phyloP scores from a whole-genome alignment of 129 eudicot genomes.

The Gnaphalium uliginosum region DNA sequence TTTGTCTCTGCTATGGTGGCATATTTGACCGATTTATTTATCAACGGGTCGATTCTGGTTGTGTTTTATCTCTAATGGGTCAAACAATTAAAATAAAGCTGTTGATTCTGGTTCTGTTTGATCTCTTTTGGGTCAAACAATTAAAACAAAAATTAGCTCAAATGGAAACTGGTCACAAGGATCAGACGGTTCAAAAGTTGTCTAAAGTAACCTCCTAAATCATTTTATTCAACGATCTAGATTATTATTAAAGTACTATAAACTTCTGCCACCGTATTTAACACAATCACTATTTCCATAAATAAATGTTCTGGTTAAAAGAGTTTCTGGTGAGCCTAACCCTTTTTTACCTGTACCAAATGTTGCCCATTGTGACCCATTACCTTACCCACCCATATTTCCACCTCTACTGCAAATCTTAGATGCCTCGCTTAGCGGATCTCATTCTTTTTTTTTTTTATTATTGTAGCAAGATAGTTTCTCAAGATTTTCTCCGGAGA shows the following conservation, averaged over 20 bases:
- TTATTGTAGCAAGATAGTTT: slow-evolving; percentile 64
- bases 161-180: neutral
- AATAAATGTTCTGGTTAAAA: neutral
- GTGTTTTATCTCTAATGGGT: neutral
- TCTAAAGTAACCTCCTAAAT: neutral
- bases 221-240: neutral
- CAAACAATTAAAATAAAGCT: neutral
- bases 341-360: neutral
- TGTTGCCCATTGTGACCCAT: neutral
- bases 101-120: neutral
- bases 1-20: neutral
- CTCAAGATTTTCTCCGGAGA: slow-evolving; percentile 64
- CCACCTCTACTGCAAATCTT: slow-evolving; percentile 5
- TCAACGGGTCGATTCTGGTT: neutral
- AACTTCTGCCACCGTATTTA: no score
- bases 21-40: neutral
- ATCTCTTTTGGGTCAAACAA: neutral
- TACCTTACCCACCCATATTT: neutral
- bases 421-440: slow-evolving; percentile 15
- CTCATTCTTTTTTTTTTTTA: slow-evolving; percentile 21
- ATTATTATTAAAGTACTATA: neutral
- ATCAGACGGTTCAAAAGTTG: neutral
- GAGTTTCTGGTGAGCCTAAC: neutral
- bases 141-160: neutral
- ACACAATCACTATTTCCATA: neutral